Base-by-base conservation (phyloP, 371 early-diverging fungal genomes). In the Capillidium heterosporum region DNA sequence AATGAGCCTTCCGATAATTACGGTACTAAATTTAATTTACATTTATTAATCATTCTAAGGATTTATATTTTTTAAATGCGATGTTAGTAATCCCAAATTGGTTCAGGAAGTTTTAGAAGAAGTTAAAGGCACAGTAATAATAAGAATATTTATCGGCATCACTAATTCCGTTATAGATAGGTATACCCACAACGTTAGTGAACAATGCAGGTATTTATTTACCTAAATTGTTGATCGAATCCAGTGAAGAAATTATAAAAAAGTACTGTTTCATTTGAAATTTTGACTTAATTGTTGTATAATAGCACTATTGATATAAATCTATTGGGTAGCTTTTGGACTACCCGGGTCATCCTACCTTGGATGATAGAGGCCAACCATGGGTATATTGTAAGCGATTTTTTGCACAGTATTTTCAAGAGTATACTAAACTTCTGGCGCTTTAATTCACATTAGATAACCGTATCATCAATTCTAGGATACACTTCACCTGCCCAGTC, bases 281-380 rank as follows among this genome's bases (percentile, higher is more conserved):
- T 56, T 17, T 17, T 46, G 1, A 5, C 4, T 5, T 46, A 17
- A 1, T 56, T 26, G 46, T 2, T 17, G 15, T 7, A 40, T 17
- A 24, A 13, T 56, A 72, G 75, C 28, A 67, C 71, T 19, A 60
- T 77, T 56, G 58, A 65, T 21, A 71, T 77, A 60, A 79, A 79
- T 57, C 60, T 74, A 19, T 57, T 76, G 28, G 72, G 68, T 10
- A 72, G 69, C 17, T 69, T 74, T 11, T 74, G 61, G 57, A 62
- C 68, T 17, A 57, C 67, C 50, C 71, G 71, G 57, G 71, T 65
- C 13, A 71, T 76, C 41, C 57, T 76, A 42, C 75, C 77, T 1
- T 64, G 62, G 11, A 69, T 79, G 71, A 51, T 74, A 26, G 62
- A 65, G 39, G 43, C 49, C 46, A 67, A 76, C 59, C 63, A 66